Evolutionary conservation across 495 filamentous ascomycete species (phyloP).

Genomic region (Penicillium diatomitis): DNA sequence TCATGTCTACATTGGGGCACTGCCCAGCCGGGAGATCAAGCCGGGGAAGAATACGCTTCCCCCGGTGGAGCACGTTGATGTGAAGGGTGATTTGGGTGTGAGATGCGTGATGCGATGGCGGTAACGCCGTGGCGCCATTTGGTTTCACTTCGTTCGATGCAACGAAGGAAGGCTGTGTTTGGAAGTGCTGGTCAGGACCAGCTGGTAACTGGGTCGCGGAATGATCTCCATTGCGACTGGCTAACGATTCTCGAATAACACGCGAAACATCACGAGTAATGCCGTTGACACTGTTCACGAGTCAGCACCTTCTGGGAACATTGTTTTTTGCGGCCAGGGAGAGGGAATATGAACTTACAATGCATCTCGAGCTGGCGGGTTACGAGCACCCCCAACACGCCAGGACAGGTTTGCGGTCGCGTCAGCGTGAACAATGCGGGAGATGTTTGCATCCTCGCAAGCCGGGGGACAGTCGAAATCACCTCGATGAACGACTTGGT

Average conservation of each 20-base stretch:
- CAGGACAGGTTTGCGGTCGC: conserved; percentile 22
- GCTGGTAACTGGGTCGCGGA: conserved; percentile 5
- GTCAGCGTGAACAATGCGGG: conserved; percentile 28
- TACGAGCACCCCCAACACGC: conserved; percentile 28
- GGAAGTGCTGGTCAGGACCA: conserved; percentile 13
- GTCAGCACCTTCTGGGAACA: conserved; percentile 1
- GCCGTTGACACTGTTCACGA: conserved; percentile 27
- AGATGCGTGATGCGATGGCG: neutral
- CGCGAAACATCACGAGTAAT: conserved; percentile 37
- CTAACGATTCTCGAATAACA: conserved; percentile 32
- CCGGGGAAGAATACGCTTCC: conserved; percentile 33
- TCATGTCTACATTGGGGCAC: conserved; percentile 24
- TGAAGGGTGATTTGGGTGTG: conserved; percentile 22
- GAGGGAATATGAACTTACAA: conserved; percentile 23
- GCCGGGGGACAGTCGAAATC: conserved; percentile 17
- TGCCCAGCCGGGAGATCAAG: conserved; percentile 30
- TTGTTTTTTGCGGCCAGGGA: neutral
- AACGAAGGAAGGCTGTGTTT: conserved; percentile 9
- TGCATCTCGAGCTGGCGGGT: conserved; percentile 25
- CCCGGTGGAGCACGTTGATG: conserved; percentile 33
- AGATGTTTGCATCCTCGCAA: conserved; percentile 29
- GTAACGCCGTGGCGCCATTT: neutral
- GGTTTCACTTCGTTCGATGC: conserved; percentile 4
- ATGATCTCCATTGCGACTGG: conserved; percentile 15
- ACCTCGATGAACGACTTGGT: conserved; percentile 30